Conservation (phyloP, 257 asterid genomes). For the Solanum pennellii region DNA sequence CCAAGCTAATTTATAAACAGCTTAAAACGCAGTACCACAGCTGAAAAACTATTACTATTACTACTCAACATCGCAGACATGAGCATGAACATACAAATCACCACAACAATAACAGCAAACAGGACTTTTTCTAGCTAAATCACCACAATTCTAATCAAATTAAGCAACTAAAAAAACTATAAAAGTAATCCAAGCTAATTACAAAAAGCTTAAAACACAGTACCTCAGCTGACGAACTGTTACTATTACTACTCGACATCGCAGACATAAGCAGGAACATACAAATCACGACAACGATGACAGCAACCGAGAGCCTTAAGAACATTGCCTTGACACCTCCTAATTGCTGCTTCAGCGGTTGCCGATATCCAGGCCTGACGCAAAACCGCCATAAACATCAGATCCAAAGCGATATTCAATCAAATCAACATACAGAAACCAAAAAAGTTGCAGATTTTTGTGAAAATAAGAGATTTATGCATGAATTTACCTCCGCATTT, state of each 20-base stretch:
- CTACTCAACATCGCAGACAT: conserved; percentile 36
- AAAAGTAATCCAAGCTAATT: background rate
- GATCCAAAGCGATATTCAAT: conserved; percentile 11
- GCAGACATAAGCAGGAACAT: conserved; percentile 51
- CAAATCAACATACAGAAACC: background rate
- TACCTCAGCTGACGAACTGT: conserved; percentile 47
- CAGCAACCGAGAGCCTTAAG: conserved; percentile 56
- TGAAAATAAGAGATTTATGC: background rate
- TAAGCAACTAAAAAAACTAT: background rate
- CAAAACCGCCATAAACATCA: conserved; percentile 1
- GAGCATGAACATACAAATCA: conserved; percentile 56
- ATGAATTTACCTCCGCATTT: conserved; percentile 37
- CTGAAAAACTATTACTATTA: conserved; percentile 17
- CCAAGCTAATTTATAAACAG: background rate
- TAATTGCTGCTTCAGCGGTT: conserved; percentile 51
- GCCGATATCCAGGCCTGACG: conserved; percentile 54
- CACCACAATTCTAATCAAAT: background rate
- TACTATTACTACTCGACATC: conserved; percentile 25
- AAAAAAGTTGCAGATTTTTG: background rate
- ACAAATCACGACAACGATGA: conserved; percentile 57
- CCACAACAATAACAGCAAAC: conserved; percentile 48
- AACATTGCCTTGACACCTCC: conserved; percentile 65
- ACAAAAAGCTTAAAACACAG: background rate
- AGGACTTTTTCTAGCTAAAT: background rate
- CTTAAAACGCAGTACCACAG: conserved; percentile 38